These are phyloP conservation scores for Polychytrium aggregatum DNA, from an alignment of 192 early-diverging fungal species.

Conservation along the genomic window DNA sequence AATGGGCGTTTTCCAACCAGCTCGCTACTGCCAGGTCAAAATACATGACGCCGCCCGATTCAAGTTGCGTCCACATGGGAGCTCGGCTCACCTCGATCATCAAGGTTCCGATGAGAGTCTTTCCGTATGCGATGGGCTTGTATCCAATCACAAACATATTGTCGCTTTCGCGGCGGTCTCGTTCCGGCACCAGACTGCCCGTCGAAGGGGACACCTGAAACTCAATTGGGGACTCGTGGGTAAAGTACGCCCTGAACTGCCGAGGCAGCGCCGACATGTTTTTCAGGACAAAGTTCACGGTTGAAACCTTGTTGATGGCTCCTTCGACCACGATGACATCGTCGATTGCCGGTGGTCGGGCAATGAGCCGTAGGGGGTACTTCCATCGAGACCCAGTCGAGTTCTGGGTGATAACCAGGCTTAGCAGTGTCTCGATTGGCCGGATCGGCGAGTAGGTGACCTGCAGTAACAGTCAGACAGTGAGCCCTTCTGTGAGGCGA, in stretches of 20 bases:
- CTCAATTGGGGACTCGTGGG: constrained; percentile 10
- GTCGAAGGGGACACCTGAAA: constrained; percentile 21
- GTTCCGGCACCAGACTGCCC: constrained; percentile 28
- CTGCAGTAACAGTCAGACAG: constrained; percentile 3
- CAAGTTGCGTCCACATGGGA: background rate
- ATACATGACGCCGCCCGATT: no score
- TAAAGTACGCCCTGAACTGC: constrained; percentile 30
- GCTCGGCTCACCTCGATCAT: constrained; percentile 27
- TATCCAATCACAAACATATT: constrained; percentile 36
- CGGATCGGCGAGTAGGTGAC: constrained; percentile 18
- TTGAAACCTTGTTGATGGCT: constrained; percentile 25
- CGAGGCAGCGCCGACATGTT: constrained; percentile 12
- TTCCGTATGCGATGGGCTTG: constrained; percentile 26
- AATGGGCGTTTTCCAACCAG: no score
- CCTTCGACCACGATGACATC: constrained; percentile 42
- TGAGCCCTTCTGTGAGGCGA: no score
- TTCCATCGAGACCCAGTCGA: constrained; percentile 18
- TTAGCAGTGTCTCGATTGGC: constrained; percentile 9
- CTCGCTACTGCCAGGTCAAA: no score
- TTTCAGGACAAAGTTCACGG: constrained; percentile 29
- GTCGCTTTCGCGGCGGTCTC: constrained; percentile 7
- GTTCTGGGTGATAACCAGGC: constrained; percentile 23
- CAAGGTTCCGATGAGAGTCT: constrained; percentile 21
- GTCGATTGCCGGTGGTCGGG: constrained; percentile 28
- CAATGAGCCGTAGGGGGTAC: constrained; percentile 21